A percentile compares a stretch with the other conserved stretches of the same genome.
phyloP scores from a whole-genome alignment of 192 early-diverging fungal species.

The Gigaspora rosea region DNA sequence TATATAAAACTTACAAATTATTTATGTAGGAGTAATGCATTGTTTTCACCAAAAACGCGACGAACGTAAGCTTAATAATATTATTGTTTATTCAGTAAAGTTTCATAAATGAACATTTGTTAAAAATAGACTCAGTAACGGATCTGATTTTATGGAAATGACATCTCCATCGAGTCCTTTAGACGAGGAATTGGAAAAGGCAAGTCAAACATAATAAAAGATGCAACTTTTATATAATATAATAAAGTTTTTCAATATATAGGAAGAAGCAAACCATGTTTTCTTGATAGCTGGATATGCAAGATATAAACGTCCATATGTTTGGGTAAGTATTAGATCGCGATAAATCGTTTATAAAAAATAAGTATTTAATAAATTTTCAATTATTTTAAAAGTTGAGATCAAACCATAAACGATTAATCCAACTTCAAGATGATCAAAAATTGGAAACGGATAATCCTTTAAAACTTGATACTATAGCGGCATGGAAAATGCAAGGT shows the following conservation, averaged over 20 bases:
- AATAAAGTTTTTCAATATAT: constrained; percentile 34
- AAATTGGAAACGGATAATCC: constrained; percentile 61
- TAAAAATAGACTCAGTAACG: constrained; percentile 19
- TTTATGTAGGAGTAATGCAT: constrained; percentile 31
- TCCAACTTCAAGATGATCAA: constrained; percentile 49
- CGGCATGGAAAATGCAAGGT: constrained; percentile 62
- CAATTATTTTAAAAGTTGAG: constrained; percentile 34
- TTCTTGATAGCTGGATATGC: constrained; percentile 72
- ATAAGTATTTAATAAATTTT: neutral
- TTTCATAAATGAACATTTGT: neutral
- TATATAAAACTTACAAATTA: constrained; percentile 28
- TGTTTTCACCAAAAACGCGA: constrained; percentile 32
- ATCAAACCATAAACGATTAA: constrained; percentile 60
- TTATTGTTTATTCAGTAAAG: neutral
- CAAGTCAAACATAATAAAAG: neutral
- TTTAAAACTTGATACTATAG: constrained; percentile 63
- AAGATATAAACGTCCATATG: constrained; percentile 71
- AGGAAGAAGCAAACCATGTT: constrained; percentile 53
- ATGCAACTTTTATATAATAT: neutral
- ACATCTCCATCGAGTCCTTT: constrained; percentile 40
- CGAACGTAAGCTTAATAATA: constrained; percentile 14
- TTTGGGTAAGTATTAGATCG: constrained; percentile 54
- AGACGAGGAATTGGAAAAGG: constrained; percentile 42
- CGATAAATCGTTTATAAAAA: neutral
- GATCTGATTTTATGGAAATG: neutral